A percentile compares a stretch with the other conserved stretches of the same genome.
Conservation (phyloP, 208 protist genomes). For the Eutreptiella sp. region DNA sequence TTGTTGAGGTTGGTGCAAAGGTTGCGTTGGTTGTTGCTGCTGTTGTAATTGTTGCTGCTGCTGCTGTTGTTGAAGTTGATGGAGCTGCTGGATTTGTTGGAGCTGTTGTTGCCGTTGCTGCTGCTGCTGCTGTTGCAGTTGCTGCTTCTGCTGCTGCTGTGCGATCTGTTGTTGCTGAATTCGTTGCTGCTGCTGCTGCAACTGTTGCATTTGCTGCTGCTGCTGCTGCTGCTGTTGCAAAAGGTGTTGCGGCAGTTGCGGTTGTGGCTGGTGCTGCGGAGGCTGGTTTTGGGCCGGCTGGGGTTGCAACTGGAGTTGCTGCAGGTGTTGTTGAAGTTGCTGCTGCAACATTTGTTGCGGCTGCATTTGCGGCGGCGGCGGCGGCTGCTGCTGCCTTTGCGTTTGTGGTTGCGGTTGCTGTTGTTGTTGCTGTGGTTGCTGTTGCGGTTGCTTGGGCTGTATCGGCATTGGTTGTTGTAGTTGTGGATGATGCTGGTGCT, state of each 20-base stretch:
- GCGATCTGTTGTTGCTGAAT: not conserved
- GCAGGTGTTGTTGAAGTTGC: not conserved
- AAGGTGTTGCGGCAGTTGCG: not conserved
- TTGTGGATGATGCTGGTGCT: no score
- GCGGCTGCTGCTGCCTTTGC: not conserved
- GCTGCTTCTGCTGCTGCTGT: not conserved
- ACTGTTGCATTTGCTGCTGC: not conserved
- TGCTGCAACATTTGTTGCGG: not conserved
- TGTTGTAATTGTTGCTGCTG: no score
- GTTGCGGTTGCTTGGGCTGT: no score
- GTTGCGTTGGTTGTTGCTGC: no score
- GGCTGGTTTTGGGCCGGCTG: not conserved
- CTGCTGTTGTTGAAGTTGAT: no score
- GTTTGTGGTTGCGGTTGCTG: no score
- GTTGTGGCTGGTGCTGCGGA: not conserved
- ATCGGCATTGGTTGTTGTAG: no score
- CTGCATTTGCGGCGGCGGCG: not conserved
- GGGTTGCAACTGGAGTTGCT: not conserved
- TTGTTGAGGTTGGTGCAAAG: no score
- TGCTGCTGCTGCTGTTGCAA: slow-evolving; percentile 1
- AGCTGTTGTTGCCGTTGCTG: no score
- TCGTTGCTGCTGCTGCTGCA: not conserved
- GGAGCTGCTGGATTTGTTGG: no score
- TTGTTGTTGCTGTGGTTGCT: no score
- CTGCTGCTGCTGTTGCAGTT: not conserved